Conservation (phyloP, 1,284 basidiomycete species). For the Exobasidium rhododendri region DNA sequence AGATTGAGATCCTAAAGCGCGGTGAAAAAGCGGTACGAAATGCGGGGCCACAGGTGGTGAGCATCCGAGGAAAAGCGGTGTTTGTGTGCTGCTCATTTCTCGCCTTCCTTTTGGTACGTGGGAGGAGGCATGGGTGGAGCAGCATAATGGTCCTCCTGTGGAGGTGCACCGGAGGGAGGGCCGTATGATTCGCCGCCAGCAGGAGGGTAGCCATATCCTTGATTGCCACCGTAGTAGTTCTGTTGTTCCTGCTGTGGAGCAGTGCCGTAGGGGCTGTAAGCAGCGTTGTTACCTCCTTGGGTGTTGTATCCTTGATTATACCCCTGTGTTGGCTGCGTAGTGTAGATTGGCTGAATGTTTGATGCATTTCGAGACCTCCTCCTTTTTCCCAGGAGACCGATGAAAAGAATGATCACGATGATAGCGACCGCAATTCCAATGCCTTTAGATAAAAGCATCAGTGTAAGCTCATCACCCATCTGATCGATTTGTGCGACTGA, state of each 20-base stretch:
- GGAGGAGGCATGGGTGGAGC: not conserved
- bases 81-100: too few relatives aligned
- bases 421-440: not conserved
- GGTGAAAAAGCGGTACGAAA: too few relatives aligned
- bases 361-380: not conserved
- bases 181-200: not conserved
- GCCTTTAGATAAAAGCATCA: too few relatives aligned
- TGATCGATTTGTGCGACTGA: too few relatives aligned
- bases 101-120: not conserved
- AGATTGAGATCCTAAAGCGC: too few relatives aligned
- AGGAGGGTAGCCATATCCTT: constrained; percentile 6
- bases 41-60: too few relatives aligned
- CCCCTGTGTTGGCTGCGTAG: not conserved
- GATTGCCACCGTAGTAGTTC: not conserved
- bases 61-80: too few relatives aligned
- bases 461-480: too few relatives aligned
- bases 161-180: constrained; percentile 5
- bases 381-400: not conserved
- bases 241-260: not conserved
- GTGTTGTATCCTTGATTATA: not conserved
- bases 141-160: not conserved
- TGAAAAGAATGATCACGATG: not conserved
- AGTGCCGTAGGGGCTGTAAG: not conserved
- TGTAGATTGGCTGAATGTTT: not conserved
- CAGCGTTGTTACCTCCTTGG: not conserved